These are phyloP conservation scores for Adansonia gregorii DNA, from an alignment of 441 rosid species.

Conservation along the genomic window DNA sequence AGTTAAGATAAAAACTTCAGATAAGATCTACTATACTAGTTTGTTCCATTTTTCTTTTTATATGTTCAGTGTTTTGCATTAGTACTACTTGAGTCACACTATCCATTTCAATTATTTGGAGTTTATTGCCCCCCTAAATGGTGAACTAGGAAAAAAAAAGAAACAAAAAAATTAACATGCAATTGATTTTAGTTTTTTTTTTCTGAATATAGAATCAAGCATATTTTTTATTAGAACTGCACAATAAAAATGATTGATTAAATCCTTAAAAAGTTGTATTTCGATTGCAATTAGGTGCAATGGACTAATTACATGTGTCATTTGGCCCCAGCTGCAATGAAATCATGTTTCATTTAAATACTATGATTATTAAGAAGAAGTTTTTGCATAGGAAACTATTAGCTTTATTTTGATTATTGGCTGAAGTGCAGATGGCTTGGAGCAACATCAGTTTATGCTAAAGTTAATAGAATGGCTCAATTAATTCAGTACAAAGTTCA, in stretches of 20 bases:
- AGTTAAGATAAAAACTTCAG: background rate
- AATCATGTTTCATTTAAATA: background rate
- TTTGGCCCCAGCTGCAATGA: background rate
- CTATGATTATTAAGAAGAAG: background rate
- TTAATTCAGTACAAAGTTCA: background rate
- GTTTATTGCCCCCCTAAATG: background rate
- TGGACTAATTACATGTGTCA: background rate
- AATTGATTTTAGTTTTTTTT: background rate
- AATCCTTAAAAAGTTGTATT: background rate
- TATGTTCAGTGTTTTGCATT: background rate
- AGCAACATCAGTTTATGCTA: background rate
- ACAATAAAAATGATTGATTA: background rate
- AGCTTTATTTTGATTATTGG: background rate
- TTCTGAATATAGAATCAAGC: background rate
- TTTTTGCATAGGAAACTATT: background rate
- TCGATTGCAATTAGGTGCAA: background rate
- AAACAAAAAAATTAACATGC: background rate
- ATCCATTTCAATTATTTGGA: background rate
- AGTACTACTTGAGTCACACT: background rate
- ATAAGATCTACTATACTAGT: background rate
- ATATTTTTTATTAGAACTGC: background rate
- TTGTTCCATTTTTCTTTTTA: background rate
- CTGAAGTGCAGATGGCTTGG: no score
- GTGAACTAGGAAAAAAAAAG: background rate
- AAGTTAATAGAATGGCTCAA: background rate